Evolutionary conservation across 768 basidiomycete genomes (phyloP).

Genomic region (Hortiboletus campestris): DNA sequence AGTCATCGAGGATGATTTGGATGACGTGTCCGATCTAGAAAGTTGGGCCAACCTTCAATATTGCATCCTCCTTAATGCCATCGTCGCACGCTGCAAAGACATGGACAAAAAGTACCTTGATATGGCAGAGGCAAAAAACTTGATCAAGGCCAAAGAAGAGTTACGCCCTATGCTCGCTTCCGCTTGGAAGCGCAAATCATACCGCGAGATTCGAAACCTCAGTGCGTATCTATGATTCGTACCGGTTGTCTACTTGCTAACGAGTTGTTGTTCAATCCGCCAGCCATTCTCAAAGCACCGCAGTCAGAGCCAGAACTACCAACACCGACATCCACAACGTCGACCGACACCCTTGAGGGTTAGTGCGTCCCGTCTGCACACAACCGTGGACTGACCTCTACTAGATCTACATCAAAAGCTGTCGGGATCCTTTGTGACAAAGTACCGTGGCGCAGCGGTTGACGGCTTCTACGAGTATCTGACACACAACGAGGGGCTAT

Average conservation of each 20-base stretch:
- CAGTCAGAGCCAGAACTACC: neutral
- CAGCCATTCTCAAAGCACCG: neutral
- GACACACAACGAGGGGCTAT: slow-evolving; percentile 5
- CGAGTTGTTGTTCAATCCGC: neutral
- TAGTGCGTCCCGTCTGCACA: neutral
- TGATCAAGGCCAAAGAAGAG: neutral
- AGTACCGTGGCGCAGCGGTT: slow-evolving; percentile 2
- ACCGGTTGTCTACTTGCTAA: neutral
- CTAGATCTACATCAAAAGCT: neutral
- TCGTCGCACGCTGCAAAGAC: no score
- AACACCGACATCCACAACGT: no score
- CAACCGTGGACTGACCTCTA: neutral
- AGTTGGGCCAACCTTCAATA: neutral
- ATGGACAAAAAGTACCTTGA: no score
- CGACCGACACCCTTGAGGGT: neutral
- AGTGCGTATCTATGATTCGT: neutral
- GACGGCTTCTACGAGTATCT: slow-evolving; percentile 22
- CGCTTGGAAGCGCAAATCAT: slow-evolving; percentile 1
- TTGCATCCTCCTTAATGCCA: neutral
- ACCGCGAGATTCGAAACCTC: slow-evolving; percentile 8
- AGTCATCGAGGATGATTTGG: no score
- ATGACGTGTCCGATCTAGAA: neutral
- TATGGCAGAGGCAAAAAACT: no score
- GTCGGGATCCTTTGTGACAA: neutral
- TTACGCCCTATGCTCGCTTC: neutral